A percentile compares a stretch with the other conserved stretches of the same genome.
These are phyloP conservation scores for Gypsophila paniculata DNA, from an alignment of 179 eudicot species.

Conservation along the genomic window DNA sequence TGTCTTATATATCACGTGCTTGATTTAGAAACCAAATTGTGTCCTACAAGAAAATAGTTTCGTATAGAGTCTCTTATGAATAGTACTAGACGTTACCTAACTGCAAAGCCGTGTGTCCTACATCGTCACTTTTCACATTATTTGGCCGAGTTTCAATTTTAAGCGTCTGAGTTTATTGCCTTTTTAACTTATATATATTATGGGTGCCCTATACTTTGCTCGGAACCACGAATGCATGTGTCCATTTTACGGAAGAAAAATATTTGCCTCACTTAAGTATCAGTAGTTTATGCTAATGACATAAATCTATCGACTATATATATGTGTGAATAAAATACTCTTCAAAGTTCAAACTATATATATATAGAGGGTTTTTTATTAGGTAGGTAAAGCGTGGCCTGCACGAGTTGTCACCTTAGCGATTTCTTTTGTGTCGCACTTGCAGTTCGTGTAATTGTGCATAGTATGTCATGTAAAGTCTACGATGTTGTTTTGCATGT, in stretches of 20 bases:
- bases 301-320: no score
- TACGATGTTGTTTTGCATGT: neutral
- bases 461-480: neutral
- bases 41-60: no score
- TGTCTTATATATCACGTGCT: neutral
- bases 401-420: neutral
- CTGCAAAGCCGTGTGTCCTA: no score
- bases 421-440: neutral
- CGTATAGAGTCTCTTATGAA: neutral
- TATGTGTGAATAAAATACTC: no score
- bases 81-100: no score
- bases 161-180: neutral
- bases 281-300: no score
- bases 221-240: neutral
- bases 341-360: no score
- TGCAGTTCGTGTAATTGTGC: neutral
- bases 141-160: no score
- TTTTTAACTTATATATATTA: neutral
- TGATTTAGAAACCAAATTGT: neutral
- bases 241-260: neutral
- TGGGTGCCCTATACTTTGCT: neutral
- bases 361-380: neutral
- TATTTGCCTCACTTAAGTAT: no score
- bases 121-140: no score
- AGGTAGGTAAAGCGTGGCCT: neutral